phyloP scores from a whole-genome alignment of 2,329 filamentous ascomycete species.

The Sclerotinia spermophila region DNA sequence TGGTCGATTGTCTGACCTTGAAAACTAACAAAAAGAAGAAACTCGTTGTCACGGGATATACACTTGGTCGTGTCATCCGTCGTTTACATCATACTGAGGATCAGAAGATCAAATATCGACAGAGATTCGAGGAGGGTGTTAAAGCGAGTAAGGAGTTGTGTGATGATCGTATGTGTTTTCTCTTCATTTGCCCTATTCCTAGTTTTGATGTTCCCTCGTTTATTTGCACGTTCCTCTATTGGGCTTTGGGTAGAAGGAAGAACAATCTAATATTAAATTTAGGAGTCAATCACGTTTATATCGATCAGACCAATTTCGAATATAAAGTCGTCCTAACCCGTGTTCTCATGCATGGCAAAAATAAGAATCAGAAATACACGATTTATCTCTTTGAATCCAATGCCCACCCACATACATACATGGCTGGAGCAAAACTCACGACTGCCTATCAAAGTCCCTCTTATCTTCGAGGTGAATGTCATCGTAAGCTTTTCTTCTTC shows the following conservation, averaged over 20 bases:
- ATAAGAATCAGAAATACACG: slow-evolving; percentile 54
- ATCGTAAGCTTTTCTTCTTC: slow-evolving; percentile 23
- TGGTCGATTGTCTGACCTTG: slow-evolving; percentile 41
- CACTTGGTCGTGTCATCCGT: slow-evolving; percentile 26
- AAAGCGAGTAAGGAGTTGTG: slow-evolving; percentile 43
- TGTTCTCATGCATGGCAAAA: slow-evolving; percentile 43
- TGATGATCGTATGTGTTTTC: slow-evolving; percentile 46
- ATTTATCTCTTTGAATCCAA: slow-evolving; percentile 65
- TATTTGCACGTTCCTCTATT: too few relatives aligned
- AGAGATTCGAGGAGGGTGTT: slow-evolving; percentile 36
- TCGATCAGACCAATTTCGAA: slow-evolving; percentile 57
- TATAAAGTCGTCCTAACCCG: slow-evolving; percentile 63
- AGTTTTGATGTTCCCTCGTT: background rate
- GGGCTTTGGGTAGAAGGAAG: too few relatives aligned
- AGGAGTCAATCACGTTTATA: slow-evolving; percentile 64
- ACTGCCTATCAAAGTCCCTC: slow-evolving; percentile 35
- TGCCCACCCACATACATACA: slow-evolving; percentile 56
- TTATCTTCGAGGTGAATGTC: slow-evolving; percentile 39
- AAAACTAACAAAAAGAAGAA: slow-evolving; percentile 35
- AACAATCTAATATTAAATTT: slow-evolving; percentile 4
- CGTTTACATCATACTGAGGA: slow-evolving; percentile 37
- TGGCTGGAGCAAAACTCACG: slow-evolving; percentile 50
- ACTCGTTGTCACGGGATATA: slow-evolving; percentile 23
- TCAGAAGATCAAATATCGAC: slow-evolving; percentile 40
- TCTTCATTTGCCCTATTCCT: too few relatives aligned